These are phyloP conservation scores for Lizonia empirigonia DNA, from an alignment of 2,329 filamentous ascomycete genomes.

Conservation along the genomic window DNA sequence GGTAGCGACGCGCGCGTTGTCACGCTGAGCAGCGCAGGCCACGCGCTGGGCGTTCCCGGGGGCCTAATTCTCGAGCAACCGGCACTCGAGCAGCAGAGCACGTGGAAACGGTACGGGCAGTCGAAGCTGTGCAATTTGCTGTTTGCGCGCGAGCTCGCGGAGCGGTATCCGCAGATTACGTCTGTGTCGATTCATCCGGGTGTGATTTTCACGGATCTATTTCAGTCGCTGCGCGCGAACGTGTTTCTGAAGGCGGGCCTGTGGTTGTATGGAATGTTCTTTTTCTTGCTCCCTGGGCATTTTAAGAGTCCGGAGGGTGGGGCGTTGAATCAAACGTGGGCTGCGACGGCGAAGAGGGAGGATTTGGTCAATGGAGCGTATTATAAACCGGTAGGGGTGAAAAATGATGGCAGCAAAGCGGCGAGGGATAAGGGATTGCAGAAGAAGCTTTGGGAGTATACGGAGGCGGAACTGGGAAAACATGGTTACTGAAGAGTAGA, in stretches of 20 bases:
- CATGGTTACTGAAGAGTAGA: slow-evolving; percentile 39
- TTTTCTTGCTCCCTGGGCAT: slow-evolving; percentile 37
- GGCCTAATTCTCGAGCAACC: slow-evolving; percentile 48
- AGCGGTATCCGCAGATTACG: slow-evolving; percentile 53
- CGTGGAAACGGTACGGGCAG: slow-evolving; percentile 53
- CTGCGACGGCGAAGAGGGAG: slow-evolving; percentile 41
- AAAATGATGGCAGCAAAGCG: slow-evolving; percentile 29
- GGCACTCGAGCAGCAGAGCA: slow-evolving; percentile 36
- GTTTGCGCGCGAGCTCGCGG: slow-evolving; percentile 51
- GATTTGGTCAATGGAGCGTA: slow-evolving; percentile 51
- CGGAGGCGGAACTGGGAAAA: slow-evolving; percentile 42
- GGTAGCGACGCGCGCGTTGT: slow-evolving; percentile 55
- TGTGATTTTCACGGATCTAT: slow-evolving; percentile 55
- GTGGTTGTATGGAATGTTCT: slow-evolving; percentile 35
- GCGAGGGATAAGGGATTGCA: slow-evolving; percentile 39
- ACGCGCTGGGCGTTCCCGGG: slow-evolving; percentile 25
- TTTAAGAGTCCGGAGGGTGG: slow-evolving; percentile 41
- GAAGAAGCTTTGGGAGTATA: slow-evolving; percentile 49
- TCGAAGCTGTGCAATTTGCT: slow-evolving; percentile 59
- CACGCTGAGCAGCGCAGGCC: slow-evolving; percentile 46
- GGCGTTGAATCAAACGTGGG: slow-evolving; percentile 53
- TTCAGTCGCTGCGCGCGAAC: slow-evolving; percentile 28
- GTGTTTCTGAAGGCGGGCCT: slow-evolving; percentile 31
- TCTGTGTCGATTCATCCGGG: slow-evolving; percentile 57
- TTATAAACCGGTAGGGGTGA: slow-evolving; percentile 47